Evolutionary conservation across 1,139 yeast species (phyloP).

Genomic region (Pichia sp.): DNA sequence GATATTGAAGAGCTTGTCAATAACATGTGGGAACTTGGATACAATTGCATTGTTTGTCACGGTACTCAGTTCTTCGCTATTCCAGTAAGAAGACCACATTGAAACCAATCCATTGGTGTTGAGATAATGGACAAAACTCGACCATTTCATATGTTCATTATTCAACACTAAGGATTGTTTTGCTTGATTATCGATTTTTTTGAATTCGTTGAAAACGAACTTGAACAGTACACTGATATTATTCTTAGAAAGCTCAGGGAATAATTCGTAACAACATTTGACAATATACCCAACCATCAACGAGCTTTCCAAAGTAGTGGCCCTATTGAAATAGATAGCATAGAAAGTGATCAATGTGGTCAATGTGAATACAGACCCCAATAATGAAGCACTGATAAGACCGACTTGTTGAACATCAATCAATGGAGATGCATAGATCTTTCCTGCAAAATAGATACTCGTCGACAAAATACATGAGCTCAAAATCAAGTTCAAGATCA

Average conservation of each 20-base stretch:
- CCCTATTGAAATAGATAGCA: constrained; percentile 78
- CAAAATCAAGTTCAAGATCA: constrained; percentile 63
- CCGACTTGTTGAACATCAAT: constrained; percentile 57
- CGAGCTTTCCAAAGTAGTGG: constrained; percentile 85
- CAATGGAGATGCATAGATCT: constrained; percentile 66
- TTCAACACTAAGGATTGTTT: constrained; percentile 14
- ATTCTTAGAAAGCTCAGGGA: constrained; percentile 66
- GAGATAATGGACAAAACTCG: background rate
- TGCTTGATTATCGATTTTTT: constrained; percentile 27
- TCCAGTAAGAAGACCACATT: too few species aligned
- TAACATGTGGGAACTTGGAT: constrained; percentile 11
- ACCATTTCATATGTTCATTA: constrained; percentile 1
- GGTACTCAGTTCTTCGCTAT: too few species aligned
- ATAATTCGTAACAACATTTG: constrained; percentile 83
- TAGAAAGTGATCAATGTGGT: constrained; percentile 69
- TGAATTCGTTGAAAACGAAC: constrained; percentile 35
- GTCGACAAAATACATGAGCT: constrained; percentile 74
- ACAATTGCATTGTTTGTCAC: constrained; percentile 4
- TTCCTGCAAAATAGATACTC: constrained; percentile 69
- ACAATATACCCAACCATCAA: constrained; percentile 84
- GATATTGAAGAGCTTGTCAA: constrained; percentile 4
- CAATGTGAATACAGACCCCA: constrained; percentile 78
- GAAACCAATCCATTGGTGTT: background rate
- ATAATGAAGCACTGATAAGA: constrained; percentile 66
- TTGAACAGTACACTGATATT: constrained; percentile 29